Conservation (phyloP, 139 green algal genomes). For the Zygnema cylindricum region DNA sequence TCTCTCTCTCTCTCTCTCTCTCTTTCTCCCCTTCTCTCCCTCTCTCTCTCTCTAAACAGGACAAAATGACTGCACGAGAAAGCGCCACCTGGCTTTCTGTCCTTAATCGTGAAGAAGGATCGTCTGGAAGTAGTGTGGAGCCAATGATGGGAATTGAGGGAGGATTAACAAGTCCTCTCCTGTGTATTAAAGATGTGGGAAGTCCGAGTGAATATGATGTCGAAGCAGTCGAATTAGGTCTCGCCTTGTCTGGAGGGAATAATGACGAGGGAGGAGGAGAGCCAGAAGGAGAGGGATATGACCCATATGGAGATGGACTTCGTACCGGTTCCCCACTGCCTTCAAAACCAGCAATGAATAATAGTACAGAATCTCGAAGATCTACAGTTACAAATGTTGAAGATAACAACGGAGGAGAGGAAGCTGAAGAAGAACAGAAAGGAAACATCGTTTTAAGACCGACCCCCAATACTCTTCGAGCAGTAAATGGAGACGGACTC, state of each 20-base stretch:
- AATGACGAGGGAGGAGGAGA: background rate
- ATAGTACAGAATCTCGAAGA: background rate
- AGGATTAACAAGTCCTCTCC: background rate
- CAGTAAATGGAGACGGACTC: background rate
- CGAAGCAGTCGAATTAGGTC: background rate
- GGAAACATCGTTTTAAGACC: background rate
- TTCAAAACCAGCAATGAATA: background rate
- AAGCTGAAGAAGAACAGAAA: constrained; percentile 20
- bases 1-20: too few relatives aligned
- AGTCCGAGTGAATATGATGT: constrained; percentile 25
- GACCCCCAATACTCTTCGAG: background rate
- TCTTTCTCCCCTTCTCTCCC: too few relatives aligned
- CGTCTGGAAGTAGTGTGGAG: background rate
- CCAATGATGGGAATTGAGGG: background rate
- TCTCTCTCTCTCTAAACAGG: too few relatives aligned
- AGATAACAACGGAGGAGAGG: background rate
- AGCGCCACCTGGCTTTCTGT: constrained; percentile 61
- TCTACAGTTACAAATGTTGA: constrained; percentile 1
- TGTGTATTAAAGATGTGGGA: background rate
- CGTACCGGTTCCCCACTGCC: background rate
- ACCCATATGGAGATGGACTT: constrained; percentile 11
- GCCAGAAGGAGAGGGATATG: constrained; percentile 15
- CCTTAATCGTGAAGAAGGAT: constrained; percentile 50
- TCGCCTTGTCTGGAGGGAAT: background rate
- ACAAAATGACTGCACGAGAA: constrained; percentile 62